Evolutionary conservation across 225 moss, liverwort and hornwort species (phyloP), one percentile per base, ranked within the genome.

Genomic region (Lunularia cruciata): DNA sequence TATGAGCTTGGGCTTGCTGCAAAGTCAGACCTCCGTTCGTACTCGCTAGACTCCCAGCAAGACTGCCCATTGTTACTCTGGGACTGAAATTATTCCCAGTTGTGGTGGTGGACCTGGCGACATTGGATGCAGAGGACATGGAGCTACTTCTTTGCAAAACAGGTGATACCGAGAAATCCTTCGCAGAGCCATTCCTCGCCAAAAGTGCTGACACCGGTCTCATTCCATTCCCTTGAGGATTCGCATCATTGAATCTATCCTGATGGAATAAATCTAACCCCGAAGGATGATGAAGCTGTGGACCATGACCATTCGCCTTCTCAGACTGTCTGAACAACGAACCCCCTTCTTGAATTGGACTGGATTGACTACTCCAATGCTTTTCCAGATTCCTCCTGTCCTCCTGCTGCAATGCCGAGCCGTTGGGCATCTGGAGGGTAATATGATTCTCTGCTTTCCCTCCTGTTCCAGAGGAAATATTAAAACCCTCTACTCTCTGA

Each of bases 1-100:
- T 78, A 64, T 93, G 98, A 30, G 89, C 89, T 71, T 89, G 96
- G 23, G 90, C 87, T 66, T 92, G 92, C 69, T 92, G 95, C 75
- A 92, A 79, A 63, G 90, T 73, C 60, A 89, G 33, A 11, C 83
- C 86, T 68, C 84, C 85, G 64, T 83, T 83, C 57, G 88, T 69
- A 59, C 89, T 85, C 26, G 83, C 86, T 26, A 81, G 85, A 66
- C 79, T 73, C 14, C 72, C 60, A 30, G 72, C 77, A 38, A 68
- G 70, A 45, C 63, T 69, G 57, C 80, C 75, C 87, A 89, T 88
- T 47, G 81, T 78, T 46, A 73, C 79, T 78, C 91, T 87, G 23
- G 89, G 86, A 11, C 87, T 77, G 60, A 86, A 88, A 62, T 79
- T 80, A 62, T 79, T 80, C 45, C 77, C 89, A 43, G 71, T 77